phyloP scores from a whole-genome alignment of 768 basidiomycete genomes.

The Leccinum uliginosum region DNA sequence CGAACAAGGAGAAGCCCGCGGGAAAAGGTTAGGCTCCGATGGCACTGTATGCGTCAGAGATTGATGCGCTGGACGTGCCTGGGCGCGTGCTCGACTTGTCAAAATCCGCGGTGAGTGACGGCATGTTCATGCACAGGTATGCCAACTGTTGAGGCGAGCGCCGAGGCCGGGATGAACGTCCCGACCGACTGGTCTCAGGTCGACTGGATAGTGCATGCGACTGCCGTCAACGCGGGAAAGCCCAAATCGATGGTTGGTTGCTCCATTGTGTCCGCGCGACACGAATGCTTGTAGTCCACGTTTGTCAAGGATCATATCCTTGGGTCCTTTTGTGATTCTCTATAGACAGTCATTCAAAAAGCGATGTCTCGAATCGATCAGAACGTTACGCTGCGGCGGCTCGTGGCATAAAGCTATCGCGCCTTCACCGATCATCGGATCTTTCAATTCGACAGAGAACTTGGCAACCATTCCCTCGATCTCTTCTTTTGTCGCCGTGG shows the following conservation, averaged over 20 bases:
- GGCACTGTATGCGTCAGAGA: constrained; percentile 31
- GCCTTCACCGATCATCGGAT: neutral
- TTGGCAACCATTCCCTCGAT: constrained; percentile 37
- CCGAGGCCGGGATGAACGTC: constrained; percentile 16
- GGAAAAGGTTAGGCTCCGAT: constrained; percentile 45
- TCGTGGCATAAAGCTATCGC: constrained; percentile 23
- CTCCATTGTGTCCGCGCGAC: neutral
- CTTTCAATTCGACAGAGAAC: constrained; percentile 26
- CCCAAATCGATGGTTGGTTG: constrained; percentile 16
- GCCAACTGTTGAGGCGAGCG: constrained; percentile 23
- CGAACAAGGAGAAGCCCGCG: constrained; percentile 38
- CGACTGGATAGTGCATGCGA: constrained; percentile 21
- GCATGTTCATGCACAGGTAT: constrained; percentile 21
- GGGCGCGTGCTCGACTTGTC: neutral
- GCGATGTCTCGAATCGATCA: constrained; percentile 22
- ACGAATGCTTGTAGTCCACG: constrained; percentile 31
- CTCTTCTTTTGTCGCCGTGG: neutral
- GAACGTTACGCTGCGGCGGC: constrained; percentile 32
- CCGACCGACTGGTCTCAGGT: constrained; percentile 19
- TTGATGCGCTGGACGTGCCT: constrained; percentile 38
- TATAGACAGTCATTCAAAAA: constrained; percentile 4
- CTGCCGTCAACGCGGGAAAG: constrained; percentile 8
- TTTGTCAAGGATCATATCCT: constrained; percentile 37
- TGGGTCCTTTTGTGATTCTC: constrained; percentile 25
- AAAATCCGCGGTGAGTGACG: neutral